Percentiles rank a stretch among this genome's conserved stretches.
Conservation (phyloP, 2,329 filamentous ascomycete species). For the Dissoconium aciculare region DNA sequence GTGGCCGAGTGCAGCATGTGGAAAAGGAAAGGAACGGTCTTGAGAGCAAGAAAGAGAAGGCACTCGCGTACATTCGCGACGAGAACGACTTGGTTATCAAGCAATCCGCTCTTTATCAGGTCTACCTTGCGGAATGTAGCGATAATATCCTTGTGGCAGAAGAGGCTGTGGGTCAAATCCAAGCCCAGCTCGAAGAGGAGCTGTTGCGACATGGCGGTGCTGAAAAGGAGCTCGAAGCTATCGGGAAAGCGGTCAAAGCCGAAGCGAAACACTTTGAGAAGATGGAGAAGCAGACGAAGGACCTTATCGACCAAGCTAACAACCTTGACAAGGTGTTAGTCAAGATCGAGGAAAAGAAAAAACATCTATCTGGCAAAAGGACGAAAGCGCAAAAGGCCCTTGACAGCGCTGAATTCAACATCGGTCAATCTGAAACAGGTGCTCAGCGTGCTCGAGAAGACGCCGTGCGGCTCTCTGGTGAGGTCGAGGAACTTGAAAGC, state of each 20-base stretch:
- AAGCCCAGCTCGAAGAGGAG: conserved; percentile 71
- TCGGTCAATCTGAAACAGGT: conserved; percentile 58
- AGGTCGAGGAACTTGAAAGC: conserved; percentile 62
- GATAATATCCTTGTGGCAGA: conserved; percentile 80
- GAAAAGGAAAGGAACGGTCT: conserved; percentile 90
- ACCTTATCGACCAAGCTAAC: conserved; percentile 68
- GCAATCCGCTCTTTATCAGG: conserved; percentile 81
- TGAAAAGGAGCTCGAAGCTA: conserved; percentile 75
- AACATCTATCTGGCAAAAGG: conserved; percentile 78
- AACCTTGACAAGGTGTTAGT: conserved; percentile 93
- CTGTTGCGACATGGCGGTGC: conserved; percentile 82
- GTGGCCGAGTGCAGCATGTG: conserved; percentile 84
- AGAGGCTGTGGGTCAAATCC: conserved; percentile 82
- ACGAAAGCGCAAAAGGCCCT: conserved; percentile 91
- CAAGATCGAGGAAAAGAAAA: conserved; percentile 95
- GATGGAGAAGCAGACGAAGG: conserved; percentile 68
- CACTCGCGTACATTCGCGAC: conserved; percentile 71
- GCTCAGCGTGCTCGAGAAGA: conserved; percentile 66
- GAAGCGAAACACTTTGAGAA: conserved; percentile 71
- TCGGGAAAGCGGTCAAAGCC: conserved; percentile 71
- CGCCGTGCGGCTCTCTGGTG: conserved; percentile 58
- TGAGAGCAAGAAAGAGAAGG: conserved; percentile 94
- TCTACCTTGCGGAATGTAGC: conserved; percentile 75
- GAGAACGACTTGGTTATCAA: conserved; percentile 87
- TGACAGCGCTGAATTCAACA: conserved; percentile 57